Evolutionary conservation across 75 land plant species (phyloP).

Genomic region (Isoetes taiwanensis): DNA sequence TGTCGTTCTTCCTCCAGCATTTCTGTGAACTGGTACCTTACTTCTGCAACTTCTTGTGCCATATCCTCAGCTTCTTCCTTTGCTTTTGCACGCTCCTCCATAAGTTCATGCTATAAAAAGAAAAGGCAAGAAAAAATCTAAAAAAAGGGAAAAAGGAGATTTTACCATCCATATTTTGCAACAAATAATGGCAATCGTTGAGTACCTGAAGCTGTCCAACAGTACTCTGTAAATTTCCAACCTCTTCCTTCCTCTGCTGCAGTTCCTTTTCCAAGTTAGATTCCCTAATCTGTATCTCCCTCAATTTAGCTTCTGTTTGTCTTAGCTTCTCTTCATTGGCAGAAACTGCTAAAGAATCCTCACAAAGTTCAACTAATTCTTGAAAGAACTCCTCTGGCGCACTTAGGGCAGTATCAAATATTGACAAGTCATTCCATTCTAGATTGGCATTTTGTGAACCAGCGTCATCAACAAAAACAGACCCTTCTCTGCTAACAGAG

Average conservation of each 20-base stretch:
- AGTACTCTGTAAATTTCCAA: neutral
- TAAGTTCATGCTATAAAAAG: slow-evolving; percentile 44
- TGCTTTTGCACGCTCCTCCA: slow-evolving; percentile 56
- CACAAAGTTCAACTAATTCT: neutral
- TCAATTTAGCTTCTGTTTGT: neutral
- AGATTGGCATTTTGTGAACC: neutral
- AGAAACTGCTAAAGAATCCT: neutral
- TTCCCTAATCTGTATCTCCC: neutral
- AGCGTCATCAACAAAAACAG: no score
- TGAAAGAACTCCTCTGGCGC: neutral
- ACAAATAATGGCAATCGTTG: neutral
- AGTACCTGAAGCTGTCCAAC: neutral
- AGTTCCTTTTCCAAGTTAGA: neutral
- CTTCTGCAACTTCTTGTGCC: slow-evolving; percentile 92
- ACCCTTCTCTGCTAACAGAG: no score
- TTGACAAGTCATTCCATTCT: neutral
- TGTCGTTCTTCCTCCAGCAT: slow-evolving; percentile 74
- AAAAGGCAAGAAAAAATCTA: neutral
- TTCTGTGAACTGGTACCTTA: slow-evolving; percentile 62
- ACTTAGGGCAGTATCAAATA: neutral
- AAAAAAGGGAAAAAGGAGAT: neutral
- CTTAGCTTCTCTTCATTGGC: neutral
- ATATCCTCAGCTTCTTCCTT: slow-evolving; percentile 91
- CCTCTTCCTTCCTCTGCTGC: neutral
- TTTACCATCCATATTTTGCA: no score